Base-by-base conservation (phyloP, 31 red algal genomes). In the Odonthalia washingtoniensis region DNA sequence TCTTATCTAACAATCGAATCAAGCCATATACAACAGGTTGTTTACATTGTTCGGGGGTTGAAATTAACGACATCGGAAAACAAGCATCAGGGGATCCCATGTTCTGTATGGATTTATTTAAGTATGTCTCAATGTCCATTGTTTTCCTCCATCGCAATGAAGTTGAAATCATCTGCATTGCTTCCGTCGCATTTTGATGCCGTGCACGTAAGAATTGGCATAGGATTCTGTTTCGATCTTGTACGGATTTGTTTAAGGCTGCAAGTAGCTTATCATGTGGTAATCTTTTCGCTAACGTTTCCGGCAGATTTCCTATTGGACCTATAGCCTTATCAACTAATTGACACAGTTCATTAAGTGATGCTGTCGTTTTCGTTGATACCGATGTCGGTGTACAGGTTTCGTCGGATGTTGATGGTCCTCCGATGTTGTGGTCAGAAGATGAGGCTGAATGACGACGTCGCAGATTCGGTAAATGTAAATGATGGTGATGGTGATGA, bases 161-260 rank as follows among this genome's bases (percentile, higher is more conserved):
- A 64, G 65, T 72, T n/a, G 42, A 32, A 31, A 90, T 90, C 89
- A 91, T 85, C 2, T 37, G 2, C 2, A 85, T 68, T 1, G 89
- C 80, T 5, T 84, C 89, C 27, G 44, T 46, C n/a, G 89, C 44
- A 62, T 85, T 73, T 5, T 73, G 46, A 41, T 85, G 89, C 33
- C 89, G 81, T 32, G 89, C 89, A 17, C 89, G 80, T 4, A 91
- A 62, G 53, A 91, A 91, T 73, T 91, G 89, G 4, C 46, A n/a
- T 14, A 85, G 73, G 27, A 91, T n/a, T 26, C 81, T 46, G 17
- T 77, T 39, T 2, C 89, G 80, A 40, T 75, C 44, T 28, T 85
- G 81, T 14, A 45, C 33, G 80, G 62, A 60, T 2, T 83, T 45
- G 72, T 79, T 18, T 18, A 91, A 69, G 3, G 45, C 38, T 27